Base-by-base conservation (phyloP, 441 rosid genomes). In the Populus hybrid region DNA sequence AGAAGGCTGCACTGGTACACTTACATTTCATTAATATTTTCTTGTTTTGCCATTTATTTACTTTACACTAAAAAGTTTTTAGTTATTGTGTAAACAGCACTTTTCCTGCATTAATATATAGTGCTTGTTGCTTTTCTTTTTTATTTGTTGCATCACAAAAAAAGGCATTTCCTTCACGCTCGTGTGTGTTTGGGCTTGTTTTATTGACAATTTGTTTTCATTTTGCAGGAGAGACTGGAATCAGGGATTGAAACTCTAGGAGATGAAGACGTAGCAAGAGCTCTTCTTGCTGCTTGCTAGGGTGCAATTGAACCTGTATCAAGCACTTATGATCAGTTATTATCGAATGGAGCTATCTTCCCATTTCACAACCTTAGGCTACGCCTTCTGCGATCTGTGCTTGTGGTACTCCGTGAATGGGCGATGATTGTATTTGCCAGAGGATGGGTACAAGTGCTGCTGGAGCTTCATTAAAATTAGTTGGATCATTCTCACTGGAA, bases 381-480 rank as follows among this genome's bases (percentile, higher is more conserved):
- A 82, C 93, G 96, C 71, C 93, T 93, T 77, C 92, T 94, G 36
- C 79, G 86, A 64, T 96, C 99, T 24, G 93, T 93, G 75, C 87
- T 92, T 38, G 87, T 89, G 76, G 88, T 96, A 61, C 96, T 96
- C n/a, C 91, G 90, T 53, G 99, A 96, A 83, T 96, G 99, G 98
- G 90, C 97, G 33, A 89, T 91, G 95, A 93, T 98, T 78, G 87
- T 86, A 45, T 87, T 88, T 80, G 90, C 97, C 90, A 90, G 87
- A 87, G 93, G 83, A 92, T 91, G 90, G 93, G 91, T 24, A 89
- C 93, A 23, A 89, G 90, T 78, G 80, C 88, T 45, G 76, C 89
- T 2, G 92, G 93, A 53, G 91, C 97, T 77, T 91, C 95, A 63
- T 77, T 95, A 72, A 87, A 90, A 76, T 83, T 91, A 76, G 93